phyloP scores from a whole-genome alignment of 2,329 filamentous ascomycete species.

The Coniella lustricola region DNA sequence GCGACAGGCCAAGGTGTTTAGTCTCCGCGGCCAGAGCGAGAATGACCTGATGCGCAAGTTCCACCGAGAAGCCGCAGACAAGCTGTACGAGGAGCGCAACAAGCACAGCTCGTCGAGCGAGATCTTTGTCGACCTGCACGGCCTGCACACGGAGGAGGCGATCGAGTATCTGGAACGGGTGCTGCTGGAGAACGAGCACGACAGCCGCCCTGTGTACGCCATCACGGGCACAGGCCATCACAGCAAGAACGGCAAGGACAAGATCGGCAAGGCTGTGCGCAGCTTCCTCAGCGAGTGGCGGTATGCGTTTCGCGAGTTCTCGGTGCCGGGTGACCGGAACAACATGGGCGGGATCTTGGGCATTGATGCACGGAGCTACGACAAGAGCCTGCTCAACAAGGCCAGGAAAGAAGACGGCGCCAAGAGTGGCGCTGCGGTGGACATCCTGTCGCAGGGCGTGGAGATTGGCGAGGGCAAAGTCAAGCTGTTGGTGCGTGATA shows the following conservation, averaged over 20 bases:
- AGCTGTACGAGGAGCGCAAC: slow-evolving; percentile 91
- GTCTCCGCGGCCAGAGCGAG: slow-evolving; percentile 88
- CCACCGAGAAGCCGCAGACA: slow-evolving; percentile 84
- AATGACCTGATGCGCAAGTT: slow-evolving; percentile 97
- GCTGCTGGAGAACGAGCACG: slow-evolving; percentile 71
- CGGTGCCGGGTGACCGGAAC: slow-evolving; percentile 84
- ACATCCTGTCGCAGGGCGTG: slow-evolving; percentile 58
- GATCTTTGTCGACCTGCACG: slow-evolving; percentile 91
- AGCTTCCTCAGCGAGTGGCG: slow-evolving; percentile 91
- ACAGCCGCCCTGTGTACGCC: slow-evolving; percentile 75
- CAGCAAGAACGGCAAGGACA: slow-evolving; percentile 98
- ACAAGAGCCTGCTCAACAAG: slow-evolving; percentile 49
- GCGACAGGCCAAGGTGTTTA: slow-evolving; percentile 88
- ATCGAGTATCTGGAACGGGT: slow-evolving; percentile 89
- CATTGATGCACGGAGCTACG: slow-evolving; percentile 61
- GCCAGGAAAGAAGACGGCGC: slow-evolving; percentile 37
- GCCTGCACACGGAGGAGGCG: slow-evolving; percentile 96
- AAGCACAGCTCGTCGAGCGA: slow-evolving; percentile 58
- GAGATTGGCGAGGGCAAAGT: slow-evolving; percentile 63
- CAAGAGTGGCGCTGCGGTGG: slow-evolving; percentile 33
- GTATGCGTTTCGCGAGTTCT: slow-evolving; percentile 94
- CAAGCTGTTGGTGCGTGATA: slow-evolving; percentile 53
- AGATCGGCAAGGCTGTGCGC: slow-evolving; percentile 89
- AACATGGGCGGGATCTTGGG: slow-evolving; percentile 71
- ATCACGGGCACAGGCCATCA: slow-evolving; percentile 97